Base-by-base conservation (phyloP, 768 basidiomycete genomes). In the Amanita subjunquillea region DNA sequence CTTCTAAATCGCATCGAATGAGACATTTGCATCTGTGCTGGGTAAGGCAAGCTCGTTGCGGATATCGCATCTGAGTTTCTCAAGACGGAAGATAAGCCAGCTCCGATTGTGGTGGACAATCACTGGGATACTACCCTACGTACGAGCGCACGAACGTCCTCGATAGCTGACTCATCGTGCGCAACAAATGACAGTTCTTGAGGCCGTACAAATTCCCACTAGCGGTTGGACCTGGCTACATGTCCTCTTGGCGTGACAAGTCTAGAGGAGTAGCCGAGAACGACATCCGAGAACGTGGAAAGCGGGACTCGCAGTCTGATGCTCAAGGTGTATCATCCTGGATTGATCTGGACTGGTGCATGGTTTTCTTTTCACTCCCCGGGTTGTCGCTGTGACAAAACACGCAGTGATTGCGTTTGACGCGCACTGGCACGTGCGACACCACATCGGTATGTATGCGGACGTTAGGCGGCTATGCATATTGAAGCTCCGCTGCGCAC, bases 111-210 rank as follows among this genome's bases (percentile, higher is more conserved):
- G 2, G 84, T 91, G 77, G 75, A 87, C 61, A 93, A 91, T 57
- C 68, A 96, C 59, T 98, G 93, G 92, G 91, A 95, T 64, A 70
- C 81, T 91, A 86, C 63, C 88, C 17, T 17, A 17, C 17, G 89
- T 87, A 58, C 34, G 80, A 63, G 43, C 40, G 32, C 20, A 51
- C 3, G 39, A 41, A 17, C 17, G 27, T 25, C 7, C 20, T 7
- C 32, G 20, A 44, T 40, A 55, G 23, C 50, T 57, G 27, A 32
- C 25, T 38, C 10, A 3, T 9, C 7, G 10, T 62, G 30, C 59
- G 59, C 49, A 42, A 29, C 27, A 1, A 29, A 29, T 29, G 27
- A 30, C 59, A 92, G 81, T 94, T 96, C 69, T 70, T 98, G 56
- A 82, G 83, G 0, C 82, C 90, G 2, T 93, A 87, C 68, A 88